These are phyloP conservation scores for Tilletia walkeri DNA, from an alignment of 1,284 basidiomycete species.

Conservation along the genomic window DNA sequence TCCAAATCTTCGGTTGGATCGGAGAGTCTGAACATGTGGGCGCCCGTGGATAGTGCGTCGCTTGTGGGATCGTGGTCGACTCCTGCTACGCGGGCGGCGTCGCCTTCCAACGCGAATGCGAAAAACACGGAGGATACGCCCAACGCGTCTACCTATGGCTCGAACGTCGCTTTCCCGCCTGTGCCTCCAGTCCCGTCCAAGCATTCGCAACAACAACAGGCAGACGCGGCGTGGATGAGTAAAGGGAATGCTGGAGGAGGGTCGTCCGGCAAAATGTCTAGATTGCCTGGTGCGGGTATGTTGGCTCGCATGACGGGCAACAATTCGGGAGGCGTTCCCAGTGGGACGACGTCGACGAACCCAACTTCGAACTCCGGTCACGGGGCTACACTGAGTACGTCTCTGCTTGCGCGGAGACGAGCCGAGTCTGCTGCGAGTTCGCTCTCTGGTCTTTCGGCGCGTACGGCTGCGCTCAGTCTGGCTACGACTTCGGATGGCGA, in stretches of 20 bases:
- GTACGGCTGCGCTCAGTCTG: constrained; percentile 12
- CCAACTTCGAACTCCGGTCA: not conserved
- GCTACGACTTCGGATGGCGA: constrained; percentile 13
- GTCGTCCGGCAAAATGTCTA: not conserved
- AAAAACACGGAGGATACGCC: not conserved
- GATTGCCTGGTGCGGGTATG: not conserved
- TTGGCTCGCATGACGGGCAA: not conserved
- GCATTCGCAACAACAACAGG: too few species aligned
- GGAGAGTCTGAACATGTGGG: not conserved
- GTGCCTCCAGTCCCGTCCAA: not conserved
- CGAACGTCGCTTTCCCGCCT: not conserved
- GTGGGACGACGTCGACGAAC: not conserved
- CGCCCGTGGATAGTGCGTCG: not conserved
- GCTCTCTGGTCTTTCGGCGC: constrained; percentile 3
- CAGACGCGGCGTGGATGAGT: too few species aligned
- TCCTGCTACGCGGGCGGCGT: not conserved
- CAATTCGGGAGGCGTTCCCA: too few species aligned
- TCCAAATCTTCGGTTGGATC: not conserved
- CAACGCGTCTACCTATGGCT: not conserved
- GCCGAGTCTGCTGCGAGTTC: constrained; percentile 10
- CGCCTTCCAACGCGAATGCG: not conserved
- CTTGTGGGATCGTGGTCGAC: not conserved
- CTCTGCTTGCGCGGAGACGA: not conserved
- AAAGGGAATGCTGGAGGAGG: not conserved
- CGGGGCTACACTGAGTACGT: not conserved